Percentiles rank a stretch among this genome's conserved stretches.
phyloP scores from a whole-genome alignment of 768 basidiomycete species.

The Trametes sanguinea region DNA sequence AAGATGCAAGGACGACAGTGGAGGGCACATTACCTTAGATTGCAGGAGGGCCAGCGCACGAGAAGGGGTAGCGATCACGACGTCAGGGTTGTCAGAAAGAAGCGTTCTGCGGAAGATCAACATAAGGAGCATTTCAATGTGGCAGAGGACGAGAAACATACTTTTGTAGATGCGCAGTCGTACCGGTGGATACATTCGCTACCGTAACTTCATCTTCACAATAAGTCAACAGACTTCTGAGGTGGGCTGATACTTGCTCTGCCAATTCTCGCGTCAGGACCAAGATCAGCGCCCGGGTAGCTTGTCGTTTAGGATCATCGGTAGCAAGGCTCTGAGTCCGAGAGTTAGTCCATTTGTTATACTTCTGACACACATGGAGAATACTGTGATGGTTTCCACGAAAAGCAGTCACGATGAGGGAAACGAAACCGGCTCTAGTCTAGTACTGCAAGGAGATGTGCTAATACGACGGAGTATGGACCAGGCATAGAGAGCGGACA shows the following conservation, averaged over 20 bases:
- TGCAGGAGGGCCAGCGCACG: conserved; percentile 68
- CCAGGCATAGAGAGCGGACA: too few species aligned
- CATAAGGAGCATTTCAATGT: neutral
- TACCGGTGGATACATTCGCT: conserved; percentile 77
- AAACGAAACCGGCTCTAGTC: too few species aligned
- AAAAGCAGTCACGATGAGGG: neutral
- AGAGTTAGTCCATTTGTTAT: neutral
- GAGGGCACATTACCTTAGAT: conserved; percentile 51
- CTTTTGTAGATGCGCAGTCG: conserved; percentile 72
- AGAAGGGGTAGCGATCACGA: conserved; percentile 79
- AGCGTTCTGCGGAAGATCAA: conserved; percentile 40
- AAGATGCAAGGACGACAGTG: neutral
- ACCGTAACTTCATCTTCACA: conserved; percentile 75
- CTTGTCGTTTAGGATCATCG: conserved; percentile 35
- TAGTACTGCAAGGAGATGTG: too few species aligned
- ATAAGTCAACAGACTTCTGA: conserved; percentile 68
- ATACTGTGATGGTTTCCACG: too few species aligned
- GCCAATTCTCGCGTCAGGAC: conserved; percentile 93
- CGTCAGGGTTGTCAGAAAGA: conserved; percentile 73
- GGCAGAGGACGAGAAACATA: conserved; percentile 34
- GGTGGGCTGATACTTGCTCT: conserved; percentile 79
- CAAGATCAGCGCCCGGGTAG: conserved; percentile 75
- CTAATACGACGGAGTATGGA: too few species aligned
- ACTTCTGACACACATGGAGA: too few species aligned
- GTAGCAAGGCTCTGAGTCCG: conserved; percentile 7